Evolutionary conservation across 169 alveolate species (phyloP).

Genomic region (Cyclospora cayetanensis): DNA sequence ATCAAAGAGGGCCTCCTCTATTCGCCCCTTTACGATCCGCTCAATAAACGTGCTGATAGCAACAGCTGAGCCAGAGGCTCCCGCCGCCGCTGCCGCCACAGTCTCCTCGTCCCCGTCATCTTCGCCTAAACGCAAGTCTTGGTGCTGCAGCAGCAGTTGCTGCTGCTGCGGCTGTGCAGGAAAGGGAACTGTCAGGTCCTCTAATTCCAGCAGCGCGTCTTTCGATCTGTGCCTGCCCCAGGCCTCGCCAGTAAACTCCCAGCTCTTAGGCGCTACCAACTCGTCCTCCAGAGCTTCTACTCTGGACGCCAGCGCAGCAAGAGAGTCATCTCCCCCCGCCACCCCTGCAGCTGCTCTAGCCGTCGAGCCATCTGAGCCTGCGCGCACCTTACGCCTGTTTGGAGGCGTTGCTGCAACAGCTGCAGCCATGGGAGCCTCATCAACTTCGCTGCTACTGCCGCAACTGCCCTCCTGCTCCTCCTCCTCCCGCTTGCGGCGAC

Average conservation of each 20-base stretch:
- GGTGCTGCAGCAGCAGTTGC: constrained; percentile 37
- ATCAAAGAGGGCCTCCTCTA: constrained; percentile 42
- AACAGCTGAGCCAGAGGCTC: not conserved
- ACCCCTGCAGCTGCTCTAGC: constrained; percentile 11
- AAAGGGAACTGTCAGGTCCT: constrained; percentile 40
- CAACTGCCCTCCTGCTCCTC: not conserved
- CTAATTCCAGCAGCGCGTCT: constrained; percentile 39
- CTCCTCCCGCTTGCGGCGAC: not conserved
- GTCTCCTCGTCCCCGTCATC: constrained; percentile 4
- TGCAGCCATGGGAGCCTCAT: not conserved
- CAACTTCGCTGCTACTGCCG: not conserved
- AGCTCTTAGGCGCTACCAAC: constrained; percentile 44
- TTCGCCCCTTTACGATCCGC: constrained; percentile 35
- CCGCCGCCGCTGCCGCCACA: not conserved
- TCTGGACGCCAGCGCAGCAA: constrained; percentile 33
- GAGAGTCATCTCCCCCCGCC: constrained; percentile 6
- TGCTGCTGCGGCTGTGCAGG: constrained; percentile 23
- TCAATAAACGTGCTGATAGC: constrained; percentile 52
- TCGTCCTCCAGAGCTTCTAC: constrained; percentile 50
- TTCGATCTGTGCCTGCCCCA: constrained; percentile 64
- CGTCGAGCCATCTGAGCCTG: not conserved
- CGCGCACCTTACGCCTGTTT: not conserved
- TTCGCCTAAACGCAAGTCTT: not conserved
- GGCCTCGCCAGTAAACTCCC: constrained; percentile 61
- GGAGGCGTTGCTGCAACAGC: not conserved